Percentiles rank a stretch among this genome's conserved stretches.
Evolutionary conservation across 2,329 filamentous ascomycete genomes (phyloP).

Genomic region (Aureobasidium sp.): DNA sequence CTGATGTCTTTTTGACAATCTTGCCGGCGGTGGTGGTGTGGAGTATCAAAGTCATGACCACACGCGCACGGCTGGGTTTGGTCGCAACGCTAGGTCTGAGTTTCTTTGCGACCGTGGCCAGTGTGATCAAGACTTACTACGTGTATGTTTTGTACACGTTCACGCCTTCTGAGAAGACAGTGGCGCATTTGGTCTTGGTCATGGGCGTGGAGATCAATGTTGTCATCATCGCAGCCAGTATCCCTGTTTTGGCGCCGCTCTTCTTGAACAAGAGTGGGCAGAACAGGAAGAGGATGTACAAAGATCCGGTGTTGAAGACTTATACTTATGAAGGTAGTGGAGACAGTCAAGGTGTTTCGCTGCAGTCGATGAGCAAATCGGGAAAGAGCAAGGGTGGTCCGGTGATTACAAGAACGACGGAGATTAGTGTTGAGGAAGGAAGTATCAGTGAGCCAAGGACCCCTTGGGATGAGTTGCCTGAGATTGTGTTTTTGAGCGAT

Average conservation of each 20-base stretch:
- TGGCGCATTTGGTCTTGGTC: neutral
- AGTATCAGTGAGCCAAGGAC: neutral
- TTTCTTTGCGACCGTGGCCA: constrained; percentile 2
- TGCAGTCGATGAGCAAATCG: neutral
- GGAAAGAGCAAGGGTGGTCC: neutral
- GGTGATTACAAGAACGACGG: neutral
- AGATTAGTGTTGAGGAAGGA: neutral
- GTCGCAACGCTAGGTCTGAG: neutral
- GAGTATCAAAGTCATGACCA: constrained; percentile 7
- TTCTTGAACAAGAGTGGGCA: neutral
- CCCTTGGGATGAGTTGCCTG: constrained; percentile 1
- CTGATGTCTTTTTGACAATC: constrained; percentile 1
- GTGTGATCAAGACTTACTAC: constrained; percentile 3
- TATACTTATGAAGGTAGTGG: neutral
- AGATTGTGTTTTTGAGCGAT: neutral
- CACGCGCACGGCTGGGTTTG: neutral
- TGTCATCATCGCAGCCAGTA: neutral
- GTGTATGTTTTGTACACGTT: constrained; percentile 7
- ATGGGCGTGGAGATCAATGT: constrained; percentile 12
- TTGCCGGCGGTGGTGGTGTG: constrained; percentile 3
- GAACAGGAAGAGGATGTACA: neutral
- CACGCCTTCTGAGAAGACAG: neutral
- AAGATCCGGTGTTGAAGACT: neutral
- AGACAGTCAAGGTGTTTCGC: neutral
- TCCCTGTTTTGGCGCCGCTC: constrained; percentile 2